Base-by-base conservation (phyloP, 768 basidiomycete species). In the Dioszegia hungarica region DNA sequence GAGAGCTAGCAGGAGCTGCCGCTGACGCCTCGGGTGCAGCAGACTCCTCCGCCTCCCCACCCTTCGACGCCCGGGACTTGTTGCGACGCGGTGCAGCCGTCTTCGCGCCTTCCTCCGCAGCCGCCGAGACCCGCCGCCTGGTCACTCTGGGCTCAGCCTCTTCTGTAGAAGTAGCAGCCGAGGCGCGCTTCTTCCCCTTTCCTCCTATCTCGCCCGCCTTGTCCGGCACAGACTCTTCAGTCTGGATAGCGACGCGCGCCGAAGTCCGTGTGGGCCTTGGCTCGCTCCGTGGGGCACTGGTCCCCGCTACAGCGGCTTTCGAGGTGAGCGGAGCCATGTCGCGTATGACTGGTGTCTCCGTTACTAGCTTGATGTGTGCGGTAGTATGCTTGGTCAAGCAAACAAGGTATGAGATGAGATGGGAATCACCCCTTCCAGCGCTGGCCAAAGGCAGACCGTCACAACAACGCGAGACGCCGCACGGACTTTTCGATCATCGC, bases 161-260 rank as follows among this genome's bases (percentile, higher is more conserved):
- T 33, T 6, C 31, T 6, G 14, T 14, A 6, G 31, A 33, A 10
- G 39, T 15, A 19, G 41, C 40, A 15, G 8, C 40, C 11, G 28
- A 29, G 14, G 44, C 55, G 12, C 53, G 41, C 44, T 22, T 33
- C 41, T 55, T 55, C 3, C 29, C 53, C 43, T 54, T 60, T 5
- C 22, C 53, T 1, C 10, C 41, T 5, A 28, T 37, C 37, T 36
- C 51, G 33, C n/a, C n/a, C n/a, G 37, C 47, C 36, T 50, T 37
- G 5, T 44, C 60, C 28, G n/a, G n/a, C n/a, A n/a, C n/a, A n/a
- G n/a, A n/a, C n/a, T n/a, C n/a, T n/a, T 51, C 51, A 8, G 25
- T 36, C 25, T 47, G 37, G 14, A 22, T 37, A 3, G 39, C 27
- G 12, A 51, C 49, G 24, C 49, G 34, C 2, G 49, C 36, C 9